Percentiles rank a stretch among this genome's conserved stretches.
These are phyloP conservation scores for Toxicodendron radicans DNA, from an alignment of 345 rosid species.

Conservation along the genomic window DNA sequence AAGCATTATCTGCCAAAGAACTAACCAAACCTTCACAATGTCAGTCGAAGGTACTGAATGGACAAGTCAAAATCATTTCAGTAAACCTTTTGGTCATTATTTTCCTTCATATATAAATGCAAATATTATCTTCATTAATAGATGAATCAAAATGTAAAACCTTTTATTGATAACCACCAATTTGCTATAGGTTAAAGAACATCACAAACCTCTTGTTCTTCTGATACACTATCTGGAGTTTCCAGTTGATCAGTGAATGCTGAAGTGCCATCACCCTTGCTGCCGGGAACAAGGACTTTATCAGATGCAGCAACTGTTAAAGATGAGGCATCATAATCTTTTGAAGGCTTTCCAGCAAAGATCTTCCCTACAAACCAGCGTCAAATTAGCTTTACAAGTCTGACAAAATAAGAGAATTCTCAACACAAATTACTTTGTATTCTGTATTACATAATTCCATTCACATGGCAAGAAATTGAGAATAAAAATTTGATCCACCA, in stretches of 20 bases:
- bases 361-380: constrained; percentile 71
- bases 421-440: not conserved
- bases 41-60: not conserved
- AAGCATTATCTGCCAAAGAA: not conserved
- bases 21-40: not conserved
- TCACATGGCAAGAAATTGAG: not conserved
- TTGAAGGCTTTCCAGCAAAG: constrained; percentile 55
- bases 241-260: constrained; percentile 48
- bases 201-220: constrained; percentile 54
- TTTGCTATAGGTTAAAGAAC: not conserved
- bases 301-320: constrained; percentile 52
- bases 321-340: constrained; percentile 62
- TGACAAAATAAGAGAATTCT: not conserved
- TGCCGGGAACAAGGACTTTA: constrained; percentile 62
- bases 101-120: not conserved
- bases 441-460: not conserved
- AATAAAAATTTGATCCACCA: not conserved
- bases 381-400: constrained; percentile 27
- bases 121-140: not conserved
- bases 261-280: constrained; percentile 42
- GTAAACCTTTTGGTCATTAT: not conserved
- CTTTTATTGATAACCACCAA: not conserved
- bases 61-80: not conserved
- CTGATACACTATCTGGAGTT: constrained; percentile 35
- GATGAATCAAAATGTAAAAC: not conserved